Evolutionary conservation across 1,284 basidiomycete species (phyloP), one percentile per base, ranked within the genome.

Genomic region (Schizopora paradoxa): DNA sequence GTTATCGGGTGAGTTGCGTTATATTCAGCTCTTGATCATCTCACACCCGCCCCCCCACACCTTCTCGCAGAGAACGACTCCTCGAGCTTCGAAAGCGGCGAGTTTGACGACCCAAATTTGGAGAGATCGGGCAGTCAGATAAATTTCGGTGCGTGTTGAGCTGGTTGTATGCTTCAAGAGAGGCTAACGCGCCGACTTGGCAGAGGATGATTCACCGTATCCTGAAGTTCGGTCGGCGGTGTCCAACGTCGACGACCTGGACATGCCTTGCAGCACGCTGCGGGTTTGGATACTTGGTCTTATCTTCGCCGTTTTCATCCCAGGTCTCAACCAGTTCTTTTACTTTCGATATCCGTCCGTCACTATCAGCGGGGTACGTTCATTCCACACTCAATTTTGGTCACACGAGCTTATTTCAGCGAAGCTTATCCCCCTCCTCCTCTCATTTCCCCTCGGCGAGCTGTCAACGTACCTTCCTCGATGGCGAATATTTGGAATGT

Each of bases 281-380:
- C 59, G 67, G 50, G 63, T 62, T 5, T 61, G 62, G 37, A 58
- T 63, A 50, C 56, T 67, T 47, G 77, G 79, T 32, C 49, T 77
- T 10, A 51, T 67, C 8, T 72, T 68, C 66, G 66, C 74, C 29
- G 70, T 73, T 45, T 43, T 72, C 49, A 67, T 73, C 45, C 63
- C 76, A 1, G 75, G 74, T 37, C 63, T 78, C 54, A 78, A 78
- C 56, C 76, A 77, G 49, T 75, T 77, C 53, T 73, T 77, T 56
- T 70, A 68, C 57, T 68, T 76, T 45, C 68, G 75, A 19, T 77
- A 72, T 56, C 74, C 76, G 8, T 66, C 65, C n/a, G 67, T 76
- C 3, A 55, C 63, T n/a, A 64, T 76, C n/a, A n/a, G n/a, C n/a
- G n/a, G n/a, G n/a, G n/a, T n/a, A n/a, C n/a, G n/a, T n/a, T n/a